Percentiles rank a stretch among this genome's conserved stretches.
phyloP scores from a whole-genome alignment of 2,329 filamentous ascomycete species.

The Fusarium solani-melongenae region DNA sequence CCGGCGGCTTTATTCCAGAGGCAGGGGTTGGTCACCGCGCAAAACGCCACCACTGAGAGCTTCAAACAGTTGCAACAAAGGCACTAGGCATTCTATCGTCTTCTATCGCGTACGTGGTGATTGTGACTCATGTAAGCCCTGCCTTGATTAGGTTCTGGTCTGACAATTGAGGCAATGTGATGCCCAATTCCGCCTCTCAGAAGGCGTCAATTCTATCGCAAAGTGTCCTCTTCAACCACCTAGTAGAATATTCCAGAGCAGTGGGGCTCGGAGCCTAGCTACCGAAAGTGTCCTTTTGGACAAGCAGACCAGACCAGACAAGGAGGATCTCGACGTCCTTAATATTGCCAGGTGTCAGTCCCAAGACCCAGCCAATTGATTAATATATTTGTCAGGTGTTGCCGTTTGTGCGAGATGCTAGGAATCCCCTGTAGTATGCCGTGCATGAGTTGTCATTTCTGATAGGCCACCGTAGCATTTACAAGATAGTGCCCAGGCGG shows the following conservation, averaged over 20 bases:
- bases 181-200: neutral
- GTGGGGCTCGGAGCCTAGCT: slow-evolving; percentile 37
- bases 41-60: slow-evolving; percentile 19
- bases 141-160: neutral
- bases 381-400: neutral
- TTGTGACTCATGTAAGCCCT: slow-evolving; percentile 27
- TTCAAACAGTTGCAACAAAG: slow-evolving; percentile 11
- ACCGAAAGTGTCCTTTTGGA: slow-evolving; percentile 38
- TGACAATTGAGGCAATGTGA: slow-evolving; percentile 4
- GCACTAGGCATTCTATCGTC: slow-evolving; percentile 14
- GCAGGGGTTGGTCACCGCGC: slow-evolving; percentile 9
- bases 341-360: slow-evolving; percentile 21
- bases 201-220: neutral
- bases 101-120: slow-evolving; percentile 16
- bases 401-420: neutral
- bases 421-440: neutral
- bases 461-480: slow-evolving; percentile 18
- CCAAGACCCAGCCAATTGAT: neutral
- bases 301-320: neutral
- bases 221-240: slow-evolving; percentile 41
- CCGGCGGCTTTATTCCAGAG: slow-evolving; percentile 19
- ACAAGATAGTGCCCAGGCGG: neutral
- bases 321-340: slow-evolving; percentile 32
- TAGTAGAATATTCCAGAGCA: slow-evolving; percentile 41
- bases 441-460: neutral